Conservation (phyloP, 1,284 basidiomycete genomes). For the Gymnopus androsaceus region DNA sequence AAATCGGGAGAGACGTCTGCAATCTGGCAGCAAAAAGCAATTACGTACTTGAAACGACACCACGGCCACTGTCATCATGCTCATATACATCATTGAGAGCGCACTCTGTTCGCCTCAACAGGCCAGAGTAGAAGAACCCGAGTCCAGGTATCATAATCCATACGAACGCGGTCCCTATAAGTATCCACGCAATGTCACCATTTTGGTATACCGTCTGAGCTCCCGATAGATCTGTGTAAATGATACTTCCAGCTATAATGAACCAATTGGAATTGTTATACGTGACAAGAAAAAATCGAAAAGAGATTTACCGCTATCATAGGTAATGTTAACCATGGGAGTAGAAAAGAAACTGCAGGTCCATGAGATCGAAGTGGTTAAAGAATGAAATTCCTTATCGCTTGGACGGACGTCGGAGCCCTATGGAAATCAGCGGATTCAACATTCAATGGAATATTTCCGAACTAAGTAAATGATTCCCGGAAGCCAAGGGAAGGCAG, state of each 20-base stretch:
- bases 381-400: too few relatives aligned
- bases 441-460: too few relatives aligned
- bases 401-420: too few relatives aligned
- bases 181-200: slow-evolving; percentile 82
- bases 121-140: slow-evolving; percentile 88
- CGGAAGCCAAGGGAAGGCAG: too few relatives aligned
- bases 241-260: slow-evolving; percentile 39
- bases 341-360: too few relatives aligned
- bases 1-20: too few relatives aligned
- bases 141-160: slow-evolving; percentile 94
- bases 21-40: too few relatives aligned
- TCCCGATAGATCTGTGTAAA: slow-evolving; percentile 36
- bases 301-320: neutral
- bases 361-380: too few relatives aligned
- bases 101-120: slow-evolving; percentile 86
- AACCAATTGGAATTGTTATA: neutral
- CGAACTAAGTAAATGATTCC: too few relatives aligned
- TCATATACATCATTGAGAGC: slow-evolving; percentile 88
- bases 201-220: slow-evolving; percentile 55
- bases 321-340: slow-evolving; percentile 4
- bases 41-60: slow-evolving; percentile 71
- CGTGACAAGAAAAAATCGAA: neutral
- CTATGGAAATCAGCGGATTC: too few relatives aligned
- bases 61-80: slow-evolving; percentile 75
- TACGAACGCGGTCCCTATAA: slow-evolving; percentile 73